Evolutionary conservation across 2,329 filamentous ascomycete genomes (phyloP).

Genomic region (Monosporascus sp.): DNA sequence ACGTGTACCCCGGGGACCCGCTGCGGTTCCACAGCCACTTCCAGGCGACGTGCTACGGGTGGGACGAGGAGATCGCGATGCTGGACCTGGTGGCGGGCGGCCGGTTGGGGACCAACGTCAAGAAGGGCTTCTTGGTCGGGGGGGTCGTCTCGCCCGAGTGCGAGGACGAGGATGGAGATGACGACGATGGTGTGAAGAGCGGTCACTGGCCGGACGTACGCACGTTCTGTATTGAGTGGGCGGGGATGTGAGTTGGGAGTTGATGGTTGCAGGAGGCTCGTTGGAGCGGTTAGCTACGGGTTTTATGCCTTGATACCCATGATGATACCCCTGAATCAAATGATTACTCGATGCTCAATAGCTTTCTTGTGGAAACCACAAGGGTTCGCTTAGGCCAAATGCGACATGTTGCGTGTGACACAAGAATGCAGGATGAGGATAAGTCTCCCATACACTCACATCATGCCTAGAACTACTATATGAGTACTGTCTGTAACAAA

Average conservation of each 20-base stretch:
- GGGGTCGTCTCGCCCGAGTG: conserved; percentile 46
- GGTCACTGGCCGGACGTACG: conserved; percentile 40
- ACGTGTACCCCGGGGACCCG: conserved; percentile 92
- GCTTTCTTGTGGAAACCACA: not conserved
- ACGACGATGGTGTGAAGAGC: conserved; percentile 19
- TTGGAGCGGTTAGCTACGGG: too few species aligned
- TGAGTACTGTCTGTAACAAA: too few species aligned
- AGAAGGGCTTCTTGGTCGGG: conserved; percentile 89
- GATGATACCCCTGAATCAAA: not conserved
- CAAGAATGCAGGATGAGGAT: too few species aligned
- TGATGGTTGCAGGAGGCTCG: too few species aligned
- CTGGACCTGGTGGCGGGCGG: conserved; percentile 83
- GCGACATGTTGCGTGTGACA: too few species aligned
- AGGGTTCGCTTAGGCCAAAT: too few species aligned
- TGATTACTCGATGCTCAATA: not conserved
- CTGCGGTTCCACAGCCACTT: conserved; percentile 95
- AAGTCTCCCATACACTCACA: too few species aligned
- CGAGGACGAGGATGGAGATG: conserved; percentile 6
- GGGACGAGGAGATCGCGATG: conserved; percentile 80
- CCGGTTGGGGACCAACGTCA: conserved; percentile 85
- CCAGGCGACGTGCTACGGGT: conserved; percentile 75
- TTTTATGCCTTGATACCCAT: too few species aligned
- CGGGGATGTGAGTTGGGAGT: conserved; percentile 63
- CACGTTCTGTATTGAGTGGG: conserved; percentile 89
- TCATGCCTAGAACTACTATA: too few species aligned